Evolutionary conservation across 495 filamentous ascomycete species (phyloP).

Genomic region (Friedmanniomyces endolithicus): DNA sequence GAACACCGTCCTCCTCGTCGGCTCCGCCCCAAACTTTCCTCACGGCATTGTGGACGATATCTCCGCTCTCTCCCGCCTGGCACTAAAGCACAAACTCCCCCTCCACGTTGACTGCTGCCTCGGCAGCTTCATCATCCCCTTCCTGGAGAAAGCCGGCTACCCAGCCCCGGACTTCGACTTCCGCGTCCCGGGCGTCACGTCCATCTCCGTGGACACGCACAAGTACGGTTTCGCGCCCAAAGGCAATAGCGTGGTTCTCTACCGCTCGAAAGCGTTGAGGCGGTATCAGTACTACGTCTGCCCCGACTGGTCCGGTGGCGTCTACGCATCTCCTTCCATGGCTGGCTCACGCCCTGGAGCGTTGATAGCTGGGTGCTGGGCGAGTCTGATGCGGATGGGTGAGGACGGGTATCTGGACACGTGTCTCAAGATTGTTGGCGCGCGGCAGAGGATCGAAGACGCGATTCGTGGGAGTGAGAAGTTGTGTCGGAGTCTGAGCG

Average conservation of each 20-base stretch:
- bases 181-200: constrained; percentile 81
- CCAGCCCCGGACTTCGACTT: constrained; percentile 84
- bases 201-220: constrained; percentile 92
- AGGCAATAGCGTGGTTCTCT: constrained; percentile 83
- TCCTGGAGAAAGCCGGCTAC: constrained; percentile 84
- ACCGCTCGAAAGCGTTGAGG: constrained; percentile 66
- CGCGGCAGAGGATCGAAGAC: constrained; percentile 68
- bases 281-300: constrained; percentile 92
- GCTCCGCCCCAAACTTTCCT: constrained; percentile 92
- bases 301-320: constrained; percentile 87
- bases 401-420: constrained; percentile 79
- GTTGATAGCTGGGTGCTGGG: constrained; percentile 89
- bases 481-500: constrained; percentile 56
- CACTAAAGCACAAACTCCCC: constrained; percentile 62
- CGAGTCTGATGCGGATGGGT: constrained; percentile 73
- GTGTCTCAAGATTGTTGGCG: constrained; percentile 77
- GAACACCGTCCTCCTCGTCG: constrained; percentile 93
- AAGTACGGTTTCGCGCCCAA: constrained; percentile 99
- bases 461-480: constrained; percentile 54
- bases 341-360: constrained; percentile 88
- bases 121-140: constrained; percentile 85
- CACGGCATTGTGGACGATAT: constrained; percentile 98
- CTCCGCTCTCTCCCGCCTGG: constrained; percentile 68
- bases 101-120: constrained; percentile 97
- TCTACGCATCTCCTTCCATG: constrained; percentile 84